Evolutionary conservation across 148 eudicot species (phyloP).

Genomic region (Camellia granthamiana): DNA sequence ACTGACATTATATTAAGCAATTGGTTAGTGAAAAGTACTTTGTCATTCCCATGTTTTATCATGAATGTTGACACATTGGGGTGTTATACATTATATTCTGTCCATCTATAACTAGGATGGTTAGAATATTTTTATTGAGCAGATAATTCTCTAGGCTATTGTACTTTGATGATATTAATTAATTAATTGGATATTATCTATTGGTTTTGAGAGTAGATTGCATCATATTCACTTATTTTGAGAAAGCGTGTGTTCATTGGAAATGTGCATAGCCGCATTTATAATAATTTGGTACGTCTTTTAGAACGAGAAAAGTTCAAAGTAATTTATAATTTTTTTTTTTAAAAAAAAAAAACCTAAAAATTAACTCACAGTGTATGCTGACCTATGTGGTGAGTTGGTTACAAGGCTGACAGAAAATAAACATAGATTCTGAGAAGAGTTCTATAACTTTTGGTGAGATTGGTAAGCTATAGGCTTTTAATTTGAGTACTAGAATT

Average conservation of each 20-base stretch:
- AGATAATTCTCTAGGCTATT: not conserved
- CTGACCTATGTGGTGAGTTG: not conserved
- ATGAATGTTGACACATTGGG: not conserved
- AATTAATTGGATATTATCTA: not conserved
- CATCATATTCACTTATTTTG: not conserved
- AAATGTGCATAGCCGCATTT: not conserved
- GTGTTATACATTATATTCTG: not conserved
- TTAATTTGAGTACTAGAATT: not conserved
- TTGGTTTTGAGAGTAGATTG: not conserved
- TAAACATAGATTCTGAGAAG: not conserved
- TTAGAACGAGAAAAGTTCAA: not conserved
- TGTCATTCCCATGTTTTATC: slow-evolving; percentile 3
- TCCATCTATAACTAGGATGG: no score
- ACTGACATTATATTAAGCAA: not conserved
- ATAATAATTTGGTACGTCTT: not conserved
- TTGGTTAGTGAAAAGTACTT: slow-evolving; percentile 1
- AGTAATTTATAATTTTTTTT: not conserved
- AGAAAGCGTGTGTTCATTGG: not conserved
- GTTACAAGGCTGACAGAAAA: not conserved
- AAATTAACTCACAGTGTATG: not conserved
- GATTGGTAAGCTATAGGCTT: not conserved
- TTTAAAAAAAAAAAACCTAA: not conserved
- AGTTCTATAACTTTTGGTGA: not conserved
- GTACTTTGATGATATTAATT: not conserved
- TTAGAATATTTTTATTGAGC: not conserved